phyloP scores from a whole-genome alignment of 1,284 basidiomycete species.

The Paramarasmius palmivorus region DNA sequence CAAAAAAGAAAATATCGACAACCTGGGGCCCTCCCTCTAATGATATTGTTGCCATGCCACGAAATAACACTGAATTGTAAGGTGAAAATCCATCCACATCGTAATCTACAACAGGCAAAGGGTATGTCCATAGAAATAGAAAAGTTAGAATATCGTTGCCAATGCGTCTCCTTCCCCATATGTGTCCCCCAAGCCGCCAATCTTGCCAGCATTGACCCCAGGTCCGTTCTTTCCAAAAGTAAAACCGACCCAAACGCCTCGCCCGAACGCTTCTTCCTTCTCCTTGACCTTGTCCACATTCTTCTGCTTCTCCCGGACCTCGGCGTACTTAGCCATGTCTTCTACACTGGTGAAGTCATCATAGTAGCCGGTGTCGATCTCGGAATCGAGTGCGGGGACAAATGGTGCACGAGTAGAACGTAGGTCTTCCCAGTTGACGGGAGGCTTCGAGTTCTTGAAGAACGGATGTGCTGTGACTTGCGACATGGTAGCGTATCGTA shows the following conservation, averaged over 20 bases:
- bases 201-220: slow-evolving; percentile 37
- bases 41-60: too few species aligned
- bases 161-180: slow-evolving; percentile 52
- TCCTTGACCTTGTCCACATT: slow-evolving; percentile 93
- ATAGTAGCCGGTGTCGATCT: slow-evolving; percentile 97
- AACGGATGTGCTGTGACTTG: slow-evolving; percentile 85
- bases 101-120: too few species aligned
- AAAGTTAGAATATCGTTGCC: slow-evolving; percentile 66
- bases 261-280: slow-evolving; percentile 71
- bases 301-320: slow-evolving; percentile 96
- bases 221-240: slow-evolving; percentile 92
- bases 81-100: too few species aligned
- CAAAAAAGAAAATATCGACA: too few species aligned
- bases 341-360: slow-evolving; percentile 92
- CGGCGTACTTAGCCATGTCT: slow-evolving; percentile 98
- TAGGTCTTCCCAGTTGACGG: slow-evolving; percentile 75
- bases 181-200: slow-evolving; percentile 18
- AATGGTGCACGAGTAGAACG: slow-evolving; percentile 88
- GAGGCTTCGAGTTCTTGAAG: slow-evolving; percentile 53
- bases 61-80: too few species aligned
- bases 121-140: too few species aligned
- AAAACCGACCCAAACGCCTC: slow-evolving; percentile 96
- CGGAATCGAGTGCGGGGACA: slow-evolving; percentile 93
- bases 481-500: slow-evolving; percentile 74
- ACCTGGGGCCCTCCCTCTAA: too few species aligned